Percentiles rank a stretch among this genome's conserved stretches.
These are phyloP conservation scores for Phytophthora multivora DNA, from an alignment of 352 stramenopile species.

Conservation along the genomic window DNA sequence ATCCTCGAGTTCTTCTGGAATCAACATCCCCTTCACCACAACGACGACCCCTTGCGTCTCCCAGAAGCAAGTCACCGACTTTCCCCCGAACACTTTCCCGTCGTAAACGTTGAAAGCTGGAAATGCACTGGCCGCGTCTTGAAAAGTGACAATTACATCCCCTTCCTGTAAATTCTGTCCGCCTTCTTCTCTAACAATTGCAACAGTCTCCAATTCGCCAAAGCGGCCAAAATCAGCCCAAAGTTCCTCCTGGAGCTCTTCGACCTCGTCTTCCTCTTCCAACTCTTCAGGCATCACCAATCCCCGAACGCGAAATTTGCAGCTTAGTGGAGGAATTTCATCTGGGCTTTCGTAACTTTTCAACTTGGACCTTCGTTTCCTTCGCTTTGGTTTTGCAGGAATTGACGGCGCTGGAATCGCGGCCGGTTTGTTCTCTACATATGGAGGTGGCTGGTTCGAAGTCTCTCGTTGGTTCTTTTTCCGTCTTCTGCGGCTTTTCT, in stretches of 20 bases:
- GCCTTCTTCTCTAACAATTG: slow-evolving; percentile 20
- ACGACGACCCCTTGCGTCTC: background rate
- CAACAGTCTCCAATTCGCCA: slow-evolving; percentile 23
- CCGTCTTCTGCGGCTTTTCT: slow-evolving; percentile 15
- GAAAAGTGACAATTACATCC: slow-evolving; percentile 31
- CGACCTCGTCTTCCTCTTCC: slow-evolving; percentile 55
- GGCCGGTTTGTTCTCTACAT: background rate
- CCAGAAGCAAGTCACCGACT: slow-evolving; percentile 22
- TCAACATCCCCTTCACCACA: slow-evolving; percentile 24
- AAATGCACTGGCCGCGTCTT: slow-evolving; percentile 6
- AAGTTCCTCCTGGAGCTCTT: slow-evolving; percentile 49
- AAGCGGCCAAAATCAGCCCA: slow-evolving; percentile 36
- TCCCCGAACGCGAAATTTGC: slow-evolving; percentile 34
- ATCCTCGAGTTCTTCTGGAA: slow-evolving; percentile 41
- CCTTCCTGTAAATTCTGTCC: background rate
- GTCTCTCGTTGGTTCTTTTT: slow-evolving; percentile 9
- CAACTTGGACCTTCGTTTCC: slow-evolving; percentile 42
- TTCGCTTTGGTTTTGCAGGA: slow-evolving; percentile 10
- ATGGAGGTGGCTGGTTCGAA: background rate
- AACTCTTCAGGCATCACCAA: slow-evolving; percentile 54
- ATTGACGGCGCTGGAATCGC: background rate
- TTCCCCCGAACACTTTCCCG: slow-evolving; percentile 43
- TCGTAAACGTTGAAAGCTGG: slow-evolving; percentile 27
- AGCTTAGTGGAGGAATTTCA: background rate
- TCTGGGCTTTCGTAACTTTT: slow-evolving; percentile 29